phyloP scores from a whole-genome alignment of 331 rosid species.

The Rosa hybrid region DNA sequence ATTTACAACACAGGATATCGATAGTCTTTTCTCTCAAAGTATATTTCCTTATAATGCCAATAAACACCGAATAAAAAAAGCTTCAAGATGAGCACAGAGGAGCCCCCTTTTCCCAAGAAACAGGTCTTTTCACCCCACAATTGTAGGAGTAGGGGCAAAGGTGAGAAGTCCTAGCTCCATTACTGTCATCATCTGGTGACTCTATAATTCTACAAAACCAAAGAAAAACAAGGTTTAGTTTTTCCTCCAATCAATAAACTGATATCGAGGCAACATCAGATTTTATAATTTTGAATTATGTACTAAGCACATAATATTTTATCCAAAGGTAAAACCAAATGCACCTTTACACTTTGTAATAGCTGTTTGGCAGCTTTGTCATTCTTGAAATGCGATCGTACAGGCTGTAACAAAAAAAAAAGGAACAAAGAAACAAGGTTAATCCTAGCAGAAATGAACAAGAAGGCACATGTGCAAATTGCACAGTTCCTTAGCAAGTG shows the following conservation, averaged over 20 bases:
- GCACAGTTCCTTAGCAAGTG: background rate
- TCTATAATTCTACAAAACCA: conserved; percentile 50
- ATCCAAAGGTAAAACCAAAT: background rate
- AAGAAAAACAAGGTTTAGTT: background rate
- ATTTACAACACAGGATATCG: background rate
- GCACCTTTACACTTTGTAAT: conserved; percentile 76
- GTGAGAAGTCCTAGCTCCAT: conserved; percentile 2
- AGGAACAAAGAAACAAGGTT: background rate
- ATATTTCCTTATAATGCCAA: background rate
- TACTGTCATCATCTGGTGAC: conserved; percentile 49
- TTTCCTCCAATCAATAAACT: background rate
- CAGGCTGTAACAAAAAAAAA: conserved; percentile 56
- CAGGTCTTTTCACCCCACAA: background rate
- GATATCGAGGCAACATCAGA: background rate
- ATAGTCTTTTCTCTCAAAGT: background rate
- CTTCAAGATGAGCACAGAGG: conserved; percentile 8
- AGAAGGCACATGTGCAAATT: background rate
- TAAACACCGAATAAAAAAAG: background rate
- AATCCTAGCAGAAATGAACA: background rate
- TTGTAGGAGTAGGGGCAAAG: background rate
- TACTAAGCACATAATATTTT: background rate
- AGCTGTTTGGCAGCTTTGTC: conserved; percentile 76
- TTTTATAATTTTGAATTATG: background rate
- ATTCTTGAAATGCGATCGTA: conserved; percentile 67
- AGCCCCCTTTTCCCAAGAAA: background rate